phyloP scores from a whole-genome alignment of 2,329 filamentous ascomycete genomes.

The Aureobasidium melanogenum region DNA sequence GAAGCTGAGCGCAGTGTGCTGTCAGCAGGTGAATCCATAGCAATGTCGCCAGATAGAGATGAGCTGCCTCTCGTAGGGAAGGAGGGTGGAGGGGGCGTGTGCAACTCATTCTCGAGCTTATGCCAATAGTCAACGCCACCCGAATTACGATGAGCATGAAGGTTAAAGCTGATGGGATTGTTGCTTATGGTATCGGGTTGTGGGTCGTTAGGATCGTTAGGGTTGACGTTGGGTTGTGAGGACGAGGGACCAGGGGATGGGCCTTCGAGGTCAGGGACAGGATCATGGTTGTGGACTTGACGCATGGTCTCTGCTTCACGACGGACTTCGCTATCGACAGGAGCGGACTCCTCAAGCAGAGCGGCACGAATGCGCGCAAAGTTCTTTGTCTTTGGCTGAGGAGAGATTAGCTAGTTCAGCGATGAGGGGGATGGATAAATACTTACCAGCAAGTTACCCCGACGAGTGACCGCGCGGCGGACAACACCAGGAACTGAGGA shows the following conservation, averaged over 20 bases:
- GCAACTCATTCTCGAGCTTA: constrained; percentile 59
- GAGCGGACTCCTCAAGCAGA: constrained; percentile 77
- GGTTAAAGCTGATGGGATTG: constrained; percentile 61
- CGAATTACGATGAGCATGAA: constrained; percentile 62
- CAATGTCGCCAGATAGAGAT: constrained; percentile 53
- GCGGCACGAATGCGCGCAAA: constrained; percentile 90
- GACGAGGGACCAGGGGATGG: not conserved
- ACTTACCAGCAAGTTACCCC: constrained; percentile 79
- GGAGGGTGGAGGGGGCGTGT: constrained; percentile 55
- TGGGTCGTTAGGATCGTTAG: constrained; percentile 47
- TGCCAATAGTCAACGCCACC: constrained; percentile 72
- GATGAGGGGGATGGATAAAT: not conserved
- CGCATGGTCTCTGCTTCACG: constrained; percentile 93
- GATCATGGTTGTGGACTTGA: constrained; percentile 85
- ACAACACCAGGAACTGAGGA: constrained; percentile 63
- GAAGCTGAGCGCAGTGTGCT: constrained; percentile 3
- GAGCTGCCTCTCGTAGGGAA: constrained; percentile 34
- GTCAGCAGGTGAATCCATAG: constrained; percentile 56
- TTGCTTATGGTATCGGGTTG: constrained; percentile 48
- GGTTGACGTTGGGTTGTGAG: constrained; percentile 58
- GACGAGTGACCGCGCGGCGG: constrained; percentile 70
- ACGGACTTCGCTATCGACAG: constrained; percentile 78
- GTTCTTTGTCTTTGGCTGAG: constrained; percentile 85
- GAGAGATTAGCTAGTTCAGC: constrained; percentile 15
- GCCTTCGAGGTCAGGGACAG: constrained; percentile 40